Evolutionary conservation across 1,139 yeast species (phyloP), one percentile per base, ranked within the genome.

Genomic region (Geotrichum candidum): DNA sequence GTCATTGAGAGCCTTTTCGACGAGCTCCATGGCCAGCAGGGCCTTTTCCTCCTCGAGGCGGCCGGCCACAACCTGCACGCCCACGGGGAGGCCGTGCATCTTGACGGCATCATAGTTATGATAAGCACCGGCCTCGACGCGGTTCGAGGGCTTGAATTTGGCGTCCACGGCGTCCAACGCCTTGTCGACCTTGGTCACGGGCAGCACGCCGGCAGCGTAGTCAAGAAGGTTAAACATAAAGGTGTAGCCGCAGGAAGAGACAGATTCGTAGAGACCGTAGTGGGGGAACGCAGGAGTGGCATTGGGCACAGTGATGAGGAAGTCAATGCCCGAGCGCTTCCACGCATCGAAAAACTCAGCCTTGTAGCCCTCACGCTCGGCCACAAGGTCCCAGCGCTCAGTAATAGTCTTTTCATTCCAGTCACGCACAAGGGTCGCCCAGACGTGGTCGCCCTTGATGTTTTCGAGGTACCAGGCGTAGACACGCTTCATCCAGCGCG

Each of bases 31-130:
- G 58, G 76, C 78, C 58, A 75, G 77, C 48, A 84, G 67, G 1
- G 82, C 84, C 68, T 82, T 83, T 70, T 87, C 92, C 67, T 87
- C 92, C 67, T 84, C 82, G 59, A 80, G 78, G 60, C 85, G 77
- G 63, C 78, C 78, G 6, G 87, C 84, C 11, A 85, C 82, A 5
- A 87, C 75, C 73, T 87, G 91, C 29, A 86, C 78, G 25, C 86
- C 83, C 9, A 86, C 87, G 0, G 90, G 90, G 67, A 86, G 83
- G 0, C 87, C 86, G 64, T 84, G 81, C 73, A 80, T 78, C 65
- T 82, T 80, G 59, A 76, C 79, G 1, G 88, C 83, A 65, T 85
- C 77, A 72, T 86, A 87, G 65, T 77, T 70, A 31, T 69, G 69
- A 64, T 77, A 76, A 10, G 80, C 77, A 27, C 77, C 77, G 41